Conservation (phyloP, 140 eudicot genomes). For the Flaveria floridana region DNA sequence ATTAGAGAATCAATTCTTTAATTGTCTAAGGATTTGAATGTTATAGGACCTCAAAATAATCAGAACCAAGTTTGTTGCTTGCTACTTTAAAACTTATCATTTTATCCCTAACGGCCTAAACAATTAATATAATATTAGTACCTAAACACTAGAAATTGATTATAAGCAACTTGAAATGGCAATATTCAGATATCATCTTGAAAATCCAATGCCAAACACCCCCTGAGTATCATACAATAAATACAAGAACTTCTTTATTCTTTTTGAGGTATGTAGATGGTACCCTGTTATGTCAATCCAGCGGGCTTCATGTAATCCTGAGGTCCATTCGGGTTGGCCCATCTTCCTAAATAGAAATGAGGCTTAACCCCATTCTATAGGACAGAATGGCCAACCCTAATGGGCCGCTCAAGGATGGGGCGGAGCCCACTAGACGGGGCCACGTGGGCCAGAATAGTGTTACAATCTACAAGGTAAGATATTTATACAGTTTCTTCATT, state of each 20-base stretch:
- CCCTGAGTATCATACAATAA: background rate
- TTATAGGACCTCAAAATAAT: background rate
- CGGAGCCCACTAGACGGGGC: background rate
- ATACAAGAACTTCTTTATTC: background rate
- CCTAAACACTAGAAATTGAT: constrained; percentile 12
- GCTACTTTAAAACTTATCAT: background rate
- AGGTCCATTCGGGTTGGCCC: background rate
- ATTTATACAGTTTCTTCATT: background rate
- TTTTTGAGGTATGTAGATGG: background rate
- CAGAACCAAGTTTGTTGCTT: background rate
- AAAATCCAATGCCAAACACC: background rate
- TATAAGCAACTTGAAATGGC: background rate
- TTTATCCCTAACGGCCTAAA: background rate
- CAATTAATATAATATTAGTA: background rate
- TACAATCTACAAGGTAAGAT: background rate
- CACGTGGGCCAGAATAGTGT: background rate
- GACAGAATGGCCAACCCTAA: background rate
- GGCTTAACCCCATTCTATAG: background rate
- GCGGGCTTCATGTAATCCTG: background rate
- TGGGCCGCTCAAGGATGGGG: background rate
- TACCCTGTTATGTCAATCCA: background rate
- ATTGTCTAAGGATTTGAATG: background rate
- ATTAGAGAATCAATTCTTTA: background rate
- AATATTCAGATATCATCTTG: background rate
- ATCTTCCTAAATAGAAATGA: background rate